A percentile compares a stretch with the other conserved stretches of the same genome.
phyloP scores from a whole-genome alignment of 1,284 basidiomycete species.

The Exobasidium cylindrosporum region DNA sequence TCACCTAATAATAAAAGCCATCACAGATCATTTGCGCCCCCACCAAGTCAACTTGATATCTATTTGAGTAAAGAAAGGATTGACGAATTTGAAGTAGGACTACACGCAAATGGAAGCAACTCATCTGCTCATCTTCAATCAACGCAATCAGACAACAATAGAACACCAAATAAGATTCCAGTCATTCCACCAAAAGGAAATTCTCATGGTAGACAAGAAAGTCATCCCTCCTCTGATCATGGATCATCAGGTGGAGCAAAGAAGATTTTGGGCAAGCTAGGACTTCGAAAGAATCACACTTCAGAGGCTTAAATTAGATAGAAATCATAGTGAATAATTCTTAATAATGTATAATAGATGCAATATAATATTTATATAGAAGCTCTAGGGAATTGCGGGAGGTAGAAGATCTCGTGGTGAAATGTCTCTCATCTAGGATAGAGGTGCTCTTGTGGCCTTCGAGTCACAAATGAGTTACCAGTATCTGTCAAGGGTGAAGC shows the following conservation, averaged over 20 bases:
- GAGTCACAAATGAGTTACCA: too few species aligned
- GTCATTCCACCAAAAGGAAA: background rate
- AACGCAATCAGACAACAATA: background rate
- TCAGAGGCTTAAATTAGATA: background rate
- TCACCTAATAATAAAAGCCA: background rate
- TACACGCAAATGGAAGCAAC: background rate
- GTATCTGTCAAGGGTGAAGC: too few species aligned
- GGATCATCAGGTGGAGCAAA: background rate
- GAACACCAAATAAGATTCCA: background rate
- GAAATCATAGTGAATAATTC: too few species aligned
- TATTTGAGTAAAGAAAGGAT: constrained; percentile 6
- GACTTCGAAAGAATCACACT: background rate
- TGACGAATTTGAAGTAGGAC: constrained; percentile 4
- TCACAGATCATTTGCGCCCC: background rate
- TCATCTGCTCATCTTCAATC: background rate
- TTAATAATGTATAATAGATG: too few species aligned
- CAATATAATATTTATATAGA: too few species aligned
- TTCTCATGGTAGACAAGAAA: background rate
- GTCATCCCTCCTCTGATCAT: background rate
- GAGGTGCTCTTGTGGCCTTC: too few species aligned
- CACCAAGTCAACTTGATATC: constrained; percentile 7
- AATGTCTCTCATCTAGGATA: too few species aligned
- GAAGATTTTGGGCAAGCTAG: constrained; percentile 1
- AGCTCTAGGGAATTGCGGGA: too few species aligned
- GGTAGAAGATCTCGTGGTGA: too few species aligned